phyloP scores from a whole-genome alignment of 176 grass and related monocot species.

The Carex scoparia region DNA sequence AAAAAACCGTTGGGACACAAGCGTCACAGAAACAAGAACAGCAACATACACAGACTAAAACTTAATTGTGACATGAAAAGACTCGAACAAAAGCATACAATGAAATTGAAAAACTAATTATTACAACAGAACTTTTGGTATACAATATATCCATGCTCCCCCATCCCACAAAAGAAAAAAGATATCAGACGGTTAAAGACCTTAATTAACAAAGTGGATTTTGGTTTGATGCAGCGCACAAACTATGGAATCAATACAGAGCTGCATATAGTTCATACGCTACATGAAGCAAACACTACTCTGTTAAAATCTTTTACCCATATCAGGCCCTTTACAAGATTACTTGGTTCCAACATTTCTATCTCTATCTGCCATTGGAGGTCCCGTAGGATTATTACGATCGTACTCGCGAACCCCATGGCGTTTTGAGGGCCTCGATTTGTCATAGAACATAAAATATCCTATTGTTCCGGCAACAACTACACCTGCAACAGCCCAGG shows the following conservation, averaged over 20 bases:
- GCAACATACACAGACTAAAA: not conserved
- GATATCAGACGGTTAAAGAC: too few species aligned
- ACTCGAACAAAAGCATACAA: not conserved
- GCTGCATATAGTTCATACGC: too few species aligned
- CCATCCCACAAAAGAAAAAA: not conserved
- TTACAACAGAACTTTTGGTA: not conserved
- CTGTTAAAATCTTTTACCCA: too few species aligned
- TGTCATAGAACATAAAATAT: conserved; percentile 50
- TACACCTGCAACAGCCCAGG: conserved; percentile 37
- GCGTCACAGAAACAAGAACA: not conserved
- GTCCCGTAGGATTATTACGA: not conserved
- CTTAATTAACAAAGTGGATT: too few species aligned
- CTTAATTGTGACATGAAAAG: not conserved
- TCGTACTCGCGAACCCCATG: conserved; percentile 6
- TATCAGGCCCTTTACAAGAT: not conserved
- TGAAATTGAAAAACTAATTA: not conserved
- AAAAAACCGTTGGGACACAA: not conserved
- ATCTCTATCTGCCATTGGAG: not conserved
- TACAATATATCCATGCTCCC: not conserved
- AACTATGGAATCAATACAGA: too few species aligned
- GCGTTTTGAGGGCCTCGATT: conserved; percentile 5
- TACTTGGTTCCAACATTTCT: not conserved
- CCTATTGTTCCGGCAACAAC: conserved; percentile 31
- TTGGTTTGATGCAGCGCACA: too few species aligned
- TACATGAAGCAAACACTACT: too few species aligned